phyloP scores from a whole-genome alignment of 805 yeast genomes.

The Teunomyces gatunensis region DNA sequence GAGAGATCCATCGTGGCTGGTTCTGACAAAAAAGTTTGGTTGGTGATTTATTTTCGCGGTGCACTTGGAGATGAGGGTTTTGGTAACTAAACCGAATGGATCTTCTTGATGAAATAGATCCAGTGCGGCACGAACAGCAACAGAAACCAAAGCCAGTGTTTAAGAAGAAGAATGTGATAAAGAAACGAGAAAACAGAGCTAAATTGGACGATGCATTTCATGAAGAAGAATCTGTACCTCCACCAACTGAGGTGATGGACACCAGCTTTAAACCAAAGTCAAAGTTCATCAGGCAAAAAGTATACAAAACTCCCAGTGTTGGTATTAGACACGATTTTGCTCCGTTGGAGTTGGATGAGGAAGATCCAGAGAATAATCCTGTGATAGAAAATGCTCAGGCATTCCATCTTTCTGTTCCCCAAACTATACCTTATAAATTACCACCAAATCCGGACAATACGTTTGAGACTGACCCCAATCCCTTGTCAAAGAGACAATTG shows the following conservation, averaged over 20 bases:
- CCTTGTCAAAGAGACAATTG: conserved; percentile 6
- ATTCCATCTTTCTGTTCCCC: not conserved
- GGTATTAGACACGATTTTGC: not conserved
- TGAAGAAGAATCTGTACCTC: conserved; percentile 1
- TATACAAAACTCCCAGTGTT: not conserved
- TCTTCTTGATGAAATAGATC: conserved; percentile 2
- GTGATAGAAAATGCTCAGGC: conserved; percentile 13
- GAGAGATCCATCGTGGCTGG: conserved; percentile 21
- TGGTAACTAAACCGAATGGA: not conserved
- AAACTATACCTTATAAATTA: not conserved
- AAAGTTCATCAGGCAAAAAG: conserved; percentile 1
- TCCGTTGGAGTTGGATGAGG: conserved; percentile 5
- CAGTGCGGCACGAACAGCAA: not conserved
- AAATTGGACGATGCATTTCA: not conserved
- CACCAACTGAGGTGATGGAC: not conserved
- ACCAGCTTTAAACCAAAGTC: not conserved
- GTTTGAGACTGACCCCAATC: not conserved
- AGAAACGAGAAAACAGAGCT: conserved; percentile 1
- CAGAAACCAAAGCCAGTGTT: conserved; percentile 5
- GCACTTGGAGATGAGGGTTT: conserved; percentile 3
- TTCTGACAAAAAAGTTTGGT: not conserved
- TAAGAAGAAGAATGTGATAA: conserved; percentile 10
- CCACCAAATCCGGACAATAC: not conserved
- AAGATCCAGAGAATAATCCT: conserved; percentile 11
- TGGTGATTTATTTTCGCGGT: conserved; percentile 1